Evolutionary conservation across 352 stramenopile genomes (phyloP).

Genomic region (Pythium periplocum): DNA sequence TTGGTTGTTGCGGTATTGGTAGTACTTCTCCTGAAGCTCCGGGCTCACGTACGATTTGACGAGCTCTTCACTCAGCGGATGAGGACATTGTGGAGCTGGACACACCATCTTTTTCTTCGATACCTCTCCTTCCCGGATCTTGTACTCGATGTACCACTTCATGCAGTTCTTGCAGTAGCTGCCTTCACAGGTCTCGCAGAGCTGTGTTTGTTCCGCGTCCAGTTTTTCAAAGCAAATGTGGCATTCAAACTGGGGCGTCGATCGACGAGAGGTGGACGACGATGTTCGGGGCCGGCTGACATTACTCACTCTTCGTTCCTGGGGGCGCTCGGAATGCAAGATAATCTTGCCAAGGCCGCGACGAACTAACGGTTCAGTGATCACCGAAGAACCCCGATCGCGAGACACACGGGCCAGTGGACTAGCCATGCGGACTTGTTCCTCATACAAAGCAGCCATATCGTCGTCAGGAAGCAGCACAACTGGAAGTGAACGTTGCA

Average conservation of each 20-base stretch:
- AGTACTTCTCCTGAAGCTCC: slow-evolving; percentile 56
- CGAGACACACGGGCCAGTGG: neutral
- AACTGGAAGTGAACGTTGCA: slow-evolving; percentile 5
- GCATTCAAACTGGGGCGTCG: slow-evolving; percentile 30
- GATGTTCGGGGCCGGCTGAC: slow-evolving; percentile 13
- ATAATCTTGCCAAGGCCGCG: too few species aligned
- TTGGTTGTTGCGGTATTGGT: slow-evolving; percentile 60
- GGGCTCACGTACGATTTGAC: slow-evolving; percentile 46
- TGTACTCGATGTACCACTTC: slow-evolving; percentile 71
- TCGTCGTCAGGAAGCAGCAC: slow-evolving; percentile 11
- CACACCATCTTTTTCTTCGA: slow-evolving; percentile 72
- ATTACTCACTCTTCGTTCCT: too few species aligned
- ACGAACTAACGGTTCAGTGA: neutral
- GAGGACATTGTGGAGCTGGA: slow-evolving; percentile 47
- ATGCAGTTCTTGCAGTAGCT: slow-evolving; percentile 60
- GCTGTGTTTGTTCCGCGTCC: slow-evolving; percentile 35
- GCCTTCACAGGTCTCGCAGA: slow-evolving; percentile 34
- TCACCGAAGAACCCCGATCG: neutral
- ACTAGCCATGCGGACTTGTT: slow-evolving; percentile 4
- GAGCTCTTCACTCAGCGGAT: slow-evolving; percentile 39
- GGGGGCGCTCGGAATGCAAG: too few species aligned
- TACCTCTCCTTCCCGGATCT: slow-evolving; percentile 71
- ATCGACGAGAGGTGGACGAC: slow-evolving; percentile 11
- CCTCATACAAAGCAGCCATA: slow-evolving; percentile 12
- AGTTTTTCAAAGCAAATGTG: slow-evolving; percentile 75